A percentile compares a stretch with the other conserved stretches of the same genome.
phyloP scores from a whole-genome alignment of 768 basidiomycete species.

The Leucocoprinus sp. region DNA sequence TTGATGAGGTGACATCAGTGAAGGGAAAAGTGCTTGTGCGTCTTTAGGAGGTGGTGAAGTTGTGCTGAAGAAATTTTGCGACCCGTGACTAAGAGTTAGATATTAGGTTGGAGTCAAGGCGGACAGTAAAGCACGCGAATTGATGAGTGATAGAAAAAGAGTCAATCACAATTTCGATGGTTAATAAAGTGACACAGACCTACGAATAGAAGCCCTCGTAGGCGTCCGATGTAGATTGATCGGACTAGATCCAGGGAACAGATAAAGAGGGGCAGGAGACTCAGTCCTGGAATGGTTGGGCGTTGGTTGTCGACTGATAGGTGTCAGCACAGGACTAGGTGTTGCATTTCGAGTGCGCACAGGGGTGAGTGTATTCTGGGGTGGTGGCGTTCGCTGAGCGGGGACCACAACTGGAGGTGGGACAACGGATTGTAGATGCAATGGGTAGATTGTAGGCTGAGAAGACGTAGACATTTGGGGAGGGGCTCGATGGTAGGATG shows the following conservation, averaged over 20 bases:
- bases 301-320: not conserved
- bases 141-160: no score
- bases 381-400: no score
- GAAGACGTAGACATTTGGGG: slow-evolving; percentile 1
- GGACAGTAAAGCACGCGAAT: not conserved
- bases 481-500: not conserved
- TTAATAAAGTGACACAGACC: slow-evolving; percentile 23
- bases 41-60: slow-evolving; percentile 60
- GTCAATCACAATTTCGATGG: not conserved
- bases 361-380: no score
- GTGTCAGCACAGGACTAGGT: not conserved
- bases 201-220: slow-evolving; percentile 22
- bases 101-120: slow-evolving; percentile 16
- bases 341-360: no score
- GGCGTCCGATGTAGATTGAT: slow-evolving; percentile 9
- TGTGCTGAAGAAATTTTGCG: slow-evolving; percentile 48
- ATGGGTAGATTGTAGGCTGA: not conserved
- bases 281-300: slow-evolving; percentile 3
- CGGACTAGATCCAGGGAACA: slow-evolving; percentile 1
- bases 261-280: not conserved
- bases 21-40: slow-evolving; percentile 48
- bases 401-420: not conserved
- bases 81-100: slow-evolving; percentile 26
- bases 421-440: not conserved
- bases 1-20: slow-evolving; percentile 76